Conservation (phyloP, 768 basidiomycete genomes). For the Xerocomellus dryophilus region DNA sequence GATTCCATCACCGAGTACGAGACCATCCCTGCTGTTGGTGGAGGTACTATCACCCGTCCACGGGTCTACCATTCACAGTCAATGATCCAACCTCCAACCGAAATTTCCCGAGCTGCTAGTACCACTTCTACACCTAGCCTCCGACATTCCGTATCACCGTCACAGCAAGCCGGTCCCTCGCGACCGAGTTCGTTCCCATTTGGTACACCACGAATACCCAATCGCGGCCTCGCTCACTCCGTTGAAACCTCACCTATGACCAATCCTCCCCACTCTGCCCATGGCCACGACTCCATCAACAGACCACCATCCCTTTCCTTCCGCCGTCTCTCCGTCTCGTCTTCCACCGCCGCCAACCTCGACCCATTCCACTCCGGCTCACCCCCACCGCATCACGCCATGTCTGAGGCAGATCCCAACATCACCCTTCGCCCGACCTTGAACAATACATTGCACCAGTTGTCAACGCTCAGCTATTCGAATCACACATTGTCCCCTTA, state of each 20-base stretch:
- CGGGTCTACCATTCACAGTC: constrained; percentile 85
- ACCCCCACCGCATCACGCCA: constrained; percentile 31
- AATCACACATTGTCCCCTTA: constrained; percentile 95
- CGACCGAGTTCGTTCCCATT: constrained; percentile 8
- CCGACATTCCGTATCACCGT: constrained; percentile 4
- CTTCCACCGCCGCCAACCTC: constrained; percentile 21
- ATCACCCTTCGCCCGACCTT: constrained; percentile 62
- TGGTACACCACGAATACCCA: constrained; percentile 20
- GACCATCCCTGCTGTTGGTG: constrained; percentile 88
- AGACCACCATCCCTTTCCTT: constrained; percentile 14
- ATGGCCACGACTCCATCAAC: constrained; percentile 17
- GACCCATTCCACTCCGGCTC: constrained; percentile 37
- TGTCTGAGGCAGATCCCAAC: constrained; percentile 45
- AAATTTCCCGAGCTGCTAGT: constrained; percentile 39
- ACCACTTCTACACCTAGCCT: neutral
- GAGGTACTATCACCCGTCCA: constrained; percentile 82
- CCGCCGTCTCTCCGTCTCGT: constrained; percentile 37
- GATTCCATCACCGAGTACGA: constrained; percentile 68
- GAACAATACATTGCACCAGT: constrained; percentile 79
- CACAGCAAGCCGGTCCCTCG: constrained; percentile 32
- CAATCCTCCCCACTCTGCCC: constrained; percentile 24
- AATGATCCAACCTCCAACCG: constrained; percentile 50
- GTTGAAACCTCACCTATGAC: constrained; percentile 45
- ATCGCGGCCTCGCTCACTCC: constrained; percentile 43
- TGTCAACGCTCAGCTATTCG: constrained; percentile 81